Conservation (phyloP, 495 filamentous ascomycete species). For the Trichocladium uniseriatum region DNA sequence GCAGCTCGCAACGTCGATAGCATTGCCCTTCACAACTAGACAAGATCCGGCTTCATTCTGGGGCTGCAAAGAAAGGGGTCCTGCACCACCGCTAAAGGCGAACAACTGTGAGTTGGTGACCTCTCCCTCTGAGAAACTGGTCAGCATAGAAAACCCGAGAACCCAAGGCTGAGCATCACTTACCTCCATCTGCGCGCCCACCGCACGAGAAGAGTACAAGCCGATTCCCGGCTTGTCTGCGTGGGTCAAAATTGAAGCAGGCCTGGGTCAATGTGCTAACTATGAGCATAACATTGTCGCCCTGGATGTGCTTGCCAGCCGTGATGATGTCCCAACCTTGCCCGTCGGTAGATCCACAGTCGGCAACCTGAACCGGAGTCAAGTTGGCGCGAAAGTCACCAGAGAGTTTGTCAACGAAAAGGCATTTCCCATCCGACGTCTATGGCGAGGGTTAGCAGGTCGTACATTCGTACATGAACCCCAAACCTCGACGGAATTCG, state of each 20-base stretch:
- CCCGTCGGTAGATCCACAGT: constrained; percentile 39
- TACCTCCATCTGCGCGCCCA: constrained; percentile 44
- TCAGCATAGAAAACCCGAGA: constrained; percentile 3
- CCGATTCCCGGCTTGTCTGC: constrained; percentile 38
- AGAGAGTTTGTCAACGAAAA: constrained; percentile 45
- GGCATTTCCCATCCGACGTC: constrained; percentile 44
- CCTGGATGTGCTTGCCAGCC: constrained; percentile 40
- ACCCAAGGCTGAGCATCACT: background rate
- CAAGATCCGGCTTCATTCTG: constrained; percentile 37
- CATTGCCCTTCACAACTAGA: constrained; percentile 36
- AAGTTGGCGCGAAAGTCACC: constrained; percentile 50
- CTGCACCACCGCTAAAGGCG: constrained; percentile 33
- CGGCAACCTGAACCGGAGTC: constrained; percentile 42
- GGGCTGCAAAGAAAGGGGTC: constrained; percentile 35
- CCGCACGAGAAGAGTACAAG: constrained; percentile 47
- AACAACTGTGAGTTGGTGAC: constrained; percentile 45
- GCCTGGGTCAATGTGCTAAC: constrained; percentile 48
- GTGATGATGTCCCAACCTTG: constrained; percentile 50
- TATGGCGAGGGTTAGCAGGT: constrained; percentile 12
- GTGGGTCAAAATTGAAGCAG: constrained; percentile 46
- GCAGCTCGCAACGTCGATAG: constrained; percentile 38
- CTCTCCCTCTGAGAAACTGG: constrained; percentile 25
- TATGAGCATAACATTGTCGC: constrained; percentile 35
- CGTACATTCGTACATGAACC: too few relatives aligned
- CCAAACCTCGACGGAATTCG: background rate